Evolutionary conservation across 139 green algal species (phyloP), one percentile per base, ranked within the genome.

Genomic region (Chlorella ohadii): DNA sequence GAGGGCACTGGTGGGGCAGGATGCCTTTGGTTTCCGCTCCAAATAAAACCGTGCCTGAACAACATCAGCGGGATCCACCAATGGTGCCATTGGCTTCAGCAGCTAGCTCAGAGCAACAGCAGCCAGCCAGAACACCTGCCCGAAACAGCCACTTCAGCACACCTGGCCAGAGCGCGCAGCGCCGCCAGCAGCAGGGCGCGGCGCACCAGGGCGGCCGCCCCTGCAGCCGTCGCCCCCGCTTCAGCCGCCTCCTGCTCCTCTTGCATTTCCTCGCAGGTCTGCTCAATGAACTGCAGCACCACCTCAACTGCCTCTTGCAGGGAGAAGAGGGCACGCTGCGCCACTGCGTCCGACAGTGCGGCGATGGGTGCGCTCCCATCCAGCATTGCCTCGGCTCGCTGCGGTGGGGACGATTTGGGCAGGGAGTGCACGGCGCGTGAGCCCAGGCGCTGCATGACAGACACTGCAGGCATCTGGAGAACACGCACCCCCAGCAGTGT

Each of bases 271-370:
- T 41, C 65, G 51, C 47, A 92, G 80, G 77, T 83, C 70, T 88
- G 67, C 68, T 94, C 90, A 59, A 94, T 82, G 80, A 88, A 93
- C 77, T 93, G 87, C 73, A 94, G 84, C 25, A 94, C 41, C 13
- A 78, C 86, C 9, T 93, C 91, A n/a, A 71, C 64, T 0, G 79
- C 73, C n/a, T 82, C 61, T 39, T 87, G 56, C 72, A 84, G 74
- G 4, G 75, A 87, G 36, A n/a, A 65, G 22, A 68, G 31, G 51
- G n/a, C 39, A 20, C 71, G 47, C 59, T 85, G 70, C 56, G 64
- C 81, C 57, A 80, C 65, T 7, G 27, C 73, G 41, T 44, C 34
- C 25, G 83, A 56, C 47, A 70, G 66, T 38, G 47, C n/a, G 3
- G 82, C 2, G 2, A 44, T 20, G 1, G 34, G 16, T 19, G 2